Conservation (phyloP, 495 filamentous ascomycete species). For the Tuber indicum region DNA sequence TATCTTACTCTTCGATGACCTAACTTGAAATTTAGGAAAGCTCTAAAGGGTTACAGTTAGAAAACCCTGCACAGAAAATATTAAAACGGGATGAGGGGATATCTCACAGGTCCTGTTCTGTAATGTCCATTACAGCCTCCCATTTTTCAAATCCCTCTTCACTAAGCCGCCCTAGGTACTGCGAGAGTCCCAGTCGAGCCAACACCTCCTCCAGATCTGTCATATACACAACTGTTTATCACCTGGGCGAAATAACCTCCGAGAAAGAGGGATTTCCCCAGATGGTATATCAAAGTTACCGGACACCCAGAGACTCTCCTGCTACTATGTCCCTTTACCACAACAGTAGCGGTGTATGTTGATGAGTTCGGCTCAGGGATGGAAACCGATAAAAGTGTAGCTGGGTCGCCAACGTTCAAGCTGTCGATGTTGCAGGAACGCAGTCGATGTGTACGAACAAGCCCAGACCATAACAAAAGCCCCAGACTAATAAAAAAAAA, state of each 20-base stretch:
- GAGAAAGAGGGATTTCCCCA: conserved; percentile 32
- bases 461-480: conserved; percentile 41
- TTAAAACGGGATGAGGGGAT: conserved; percentile 20
- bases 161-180: conserved; percentile 63
- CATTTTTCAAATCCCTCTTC: conserved; percentile 74
- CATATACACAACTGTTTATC: conserved; percentile 48
- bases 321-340: conserved; percentile 9
- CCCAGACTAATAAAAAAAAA: conserved; percentile 36
- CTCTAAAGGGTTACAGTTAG: conserved; percentile 46
- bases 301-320: conserved; percentile 18
- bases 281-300: conserved; percentile 22
- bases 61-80: conserved; percentile 16
- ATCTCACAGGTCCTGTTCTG: conserved; percentile 68
- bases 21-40: conserved; percentile 63
- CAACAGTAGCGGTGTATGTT: conserved; percentile 9
- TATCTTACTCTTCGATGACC: conserved; percentile 66
- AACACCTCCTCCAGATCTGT: conserved; percentile 55
- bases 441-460: conserved; percentile 41
- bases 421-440: conserved; percentile 39
- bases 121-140: conserved; percentile 73
- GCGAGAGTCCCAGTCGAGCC: conserved; percentile 63
- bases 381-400: conserved; percentile 39
- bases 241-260: conserved; percentile 33
- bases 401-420: conserved; percentile 41
- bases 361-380: conserved; percentile 33